A percentile compares a stretch with the other conserved stretches of the same genome.
phyloP scores from a whole-genome alignment of 2,329 filamentous ascomycete genomes.

The Xylaria sp. region DNA sequence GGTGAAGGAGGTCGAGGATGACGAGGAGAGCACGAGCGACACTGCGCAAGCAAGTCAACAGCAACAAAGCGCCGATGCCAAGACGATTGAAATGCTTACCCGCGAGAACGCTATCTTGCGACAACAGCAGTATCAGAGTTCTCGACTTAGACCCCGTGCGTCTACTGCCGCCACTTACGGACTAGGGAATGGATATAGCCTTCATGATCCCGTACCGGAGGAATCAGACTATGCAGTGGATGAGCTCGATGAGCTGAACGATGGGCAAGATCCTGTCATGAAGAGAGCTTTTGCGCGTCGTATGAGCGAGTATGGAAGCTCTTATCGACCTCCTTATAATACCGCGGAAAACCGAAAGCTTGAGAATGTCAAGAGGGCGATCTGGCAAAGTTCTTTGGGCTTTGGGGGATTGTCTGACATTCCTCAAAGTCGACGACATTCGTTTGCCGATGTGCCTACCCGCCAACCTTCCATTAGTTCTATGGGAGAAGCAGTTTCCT shows the following conservation, averaged over 20 bases:
- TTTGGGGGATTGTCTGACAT: slow-evolving; percentile 71
- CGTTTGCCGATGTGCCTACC: slow-evolving; percentile 77
- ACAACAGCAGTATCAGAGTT: slow-evolving; percentile 65
- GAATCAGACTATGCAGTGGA: slow-evolving; percentile 79
- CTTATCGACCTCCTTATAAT: slow-evolving; percentile 60
- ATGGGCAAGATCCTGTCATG: slow-evolving; percentile 60
- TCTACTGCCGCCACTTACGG: slow-evolving; percentile 66
- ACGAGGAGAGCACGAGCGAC: slow-evolving; percentile 67
- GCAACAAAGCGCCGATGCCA: slow-evolving; percentile 67
- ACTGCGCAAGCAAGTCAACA: slow-evolving; percentile 64
- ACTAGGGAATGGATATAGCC: slow-evolving; percentile 66
- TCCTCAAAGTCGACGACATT: slow-evolving; percentile 81
- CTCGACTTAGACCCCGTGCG: slow-evolving; percentile 67
- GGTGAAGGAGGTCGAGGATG: slow-evolving; percentile 76
- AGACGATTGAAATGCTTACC: slow-evolving; percentile 71
- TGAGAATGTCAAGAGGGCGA: slow-evolving; percentile 73
- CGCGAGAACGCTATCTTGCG: slow-evolving; percentile 72
- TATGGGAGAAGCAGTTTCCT: slow-evolving; percentile 61
- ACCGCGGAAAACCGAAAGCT: slow-evolving; percentile 70
- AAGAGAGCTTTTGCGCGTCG: slow-evolving; percentile 61
- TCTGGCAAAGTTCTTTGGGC: slow-evolving; percentile 78
- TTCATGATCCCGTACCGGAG: slow-evolving; percentile 70
- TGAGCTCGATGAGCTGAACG: slow-evolving; percentile 72
- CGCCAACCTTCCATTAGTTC: slow-evolving; percentile 73
- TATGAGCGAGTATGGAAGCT: slow-evolving; percentile 67